phyloP scores from a whole-genome alignment of 768 basidiomycete genomes.

The Lactarius evosmus region DNA sequence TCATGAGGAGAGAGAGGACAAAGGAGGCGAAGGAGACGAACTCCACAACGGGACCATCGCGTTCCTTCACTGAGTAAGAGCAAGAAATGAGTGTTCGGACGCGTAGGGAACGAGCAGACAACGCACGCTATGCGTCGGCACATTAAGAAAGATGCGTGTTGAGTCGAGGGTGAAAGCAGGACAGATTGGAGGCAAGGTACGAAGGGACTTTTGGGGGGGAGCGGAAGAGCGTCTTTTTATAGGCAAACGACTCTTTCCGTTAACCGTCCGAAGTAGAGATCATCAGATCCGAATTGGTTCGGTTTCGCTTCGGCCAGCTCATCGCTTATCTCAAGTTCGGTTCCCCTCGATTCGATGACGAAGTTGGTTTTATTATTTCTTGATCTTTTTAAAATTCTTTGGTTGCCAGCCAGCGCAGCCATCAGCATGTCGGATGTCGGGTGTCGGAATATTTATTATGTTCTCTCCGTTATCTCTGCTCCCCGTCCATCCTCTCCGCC shows the following conservation, averaged over 20 bases:
- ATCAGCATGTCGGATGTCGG: not conserved
- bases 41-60: constrained; percentile 68
- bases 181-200: constrained; percentile 11
- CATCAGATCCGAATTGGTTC: constrained; percentile 23
- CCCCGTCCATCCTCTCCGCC: not conserved
- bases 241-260: constrained; percentile 6
- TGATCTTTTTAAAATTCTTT: not conserved
- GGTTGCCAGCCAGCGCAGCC: too few relatives aligned
- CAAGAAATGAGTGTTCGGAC: constrained; percentile 23
- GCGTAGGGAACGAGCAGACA: not conserved
- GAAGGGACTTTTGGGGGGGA: constrained; percentile 9
- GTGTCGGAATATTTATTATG: not conserved
- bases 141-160: constrained; percentile 41
- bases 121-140: constrained; percentile 76
- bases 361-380: constrained; percentile 5
- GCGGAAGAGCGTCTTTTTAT: constrained; percentile 12
- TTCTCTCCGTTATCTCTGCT: not conserved
- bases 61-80: constrained; percentile 61
- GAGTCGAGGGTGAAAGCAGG: not conserved
- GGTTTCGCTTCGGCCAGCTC: constrained; percentile 11
- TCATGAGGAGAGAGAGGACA: not conserved
- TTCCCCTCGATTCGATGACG: not conserved
- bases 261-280: constrained; percentile 5
- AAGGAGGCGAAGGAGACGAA: constrained; percentile 33
- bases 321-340: constrained; percentile 12